Base-by-base conservation (phyloP, 331 rosid species). In the Ulmus americana region DNA sequence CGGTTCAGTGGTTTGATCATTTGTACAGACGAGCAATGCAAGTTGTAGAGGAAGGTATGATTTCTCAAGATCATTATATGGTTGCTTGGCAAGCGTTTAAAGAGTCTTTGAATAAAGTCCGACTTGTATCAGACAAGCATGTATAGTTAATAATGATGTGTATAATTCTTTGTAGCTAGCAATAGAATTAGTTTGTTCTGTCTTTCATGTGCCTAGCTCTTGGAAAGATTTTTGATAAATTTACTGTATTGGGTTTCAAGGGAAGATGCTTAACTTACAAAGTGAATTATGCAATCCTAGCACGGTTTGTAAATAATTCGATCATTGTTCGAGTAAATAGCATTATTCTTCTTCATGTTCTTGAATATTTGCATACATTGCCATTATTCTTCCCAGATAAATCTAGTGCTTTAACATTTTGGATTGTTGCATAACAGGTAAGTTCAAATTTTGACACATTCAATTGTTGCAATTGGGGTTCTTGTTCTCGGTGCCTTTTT, bases 1-100 rank as follows among this genome's bases (percentile, higher is more conserved):
- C 95, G n/a, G 88, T 89, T 81, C 96, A 89, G 85, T 80, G 90
- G 89, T 89, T 77, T 64, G 98, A 92, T 81, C 95, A 92, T 83
- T 82, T 92, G 85, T 83, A 86, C 82, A 86, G 83, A 89, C 79
- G 82, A 57, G 91, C 95, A 55, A 92, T 89, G 89, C 90, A 83
- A 74, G 89, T 85, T 72, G 97, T 89, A 60, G 95, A 83, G 70
- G 94, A 89, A 79, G 98, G 98, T 64, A 79, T 89, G 95, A 65
- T 65, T 59, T 92, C 98, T 58, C 94, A 77, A 70, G 86, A 89
- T 71, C 97, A 92, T 79, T 92, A 80, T 53, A 81, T 78, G 94
- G 90, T 79, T 75, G 78, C 95, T 74, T 89, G 91, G 97, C 98
- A 89, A 77, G 82, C 91, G 44, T 88, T 89, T 74, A 86, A 83